Evolutionary conservation across 768 basidiomycete species (phyloP), one percentile per base, ranked within the genome.

Genomic region (Boletus vermiculosoides): DNA sequence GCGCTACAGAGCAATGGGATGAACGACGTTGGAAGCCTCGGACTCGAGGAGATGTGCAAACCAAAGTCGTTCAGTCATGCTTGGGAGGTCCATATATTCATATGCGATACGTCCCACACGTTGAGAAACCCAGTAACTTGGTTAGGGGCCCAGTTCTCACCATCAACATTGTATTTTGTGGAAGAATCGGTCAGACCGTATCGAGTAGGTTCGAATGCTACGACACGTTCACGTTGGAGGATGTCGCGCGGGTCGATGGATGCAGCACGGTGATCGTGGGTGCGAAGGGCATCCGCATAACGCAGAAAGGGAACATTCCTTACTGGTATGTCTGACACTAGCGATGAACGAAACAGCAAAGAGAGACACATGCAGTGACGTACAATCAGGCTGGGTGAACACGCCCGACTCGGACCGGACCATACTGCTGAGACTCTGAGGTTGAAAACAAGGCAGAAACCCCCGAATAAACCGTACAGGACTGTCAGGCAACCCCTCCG

Each of bases 11-110:
- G 74, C 65, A 0, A 70, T 63, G 2, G 70, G 54, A 3, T 71
- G 60, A 0, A 74, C 66, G 3, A 71, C 72, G 1, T 68, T 66
- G 25, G 72, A 70, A 4, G 73, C 52, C 49, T 66, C 66, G 13
- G 72, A 85, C 73, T 97, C 94, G 10, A 97, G 78, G 16, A 91
- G 76, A 64, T 89, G 87, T 1, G 92, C 88, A 74, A 94, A 94
- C 92, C 92, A 96, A 6, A 90, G 77, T 0, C 91, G 81, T 72
- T 94, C 92, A 0, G 86, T 88, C 75, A 92, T 92, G 56, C 83
- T 86, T 0, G 89, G 87, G 13, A 90, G 88, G 70, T 94, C 91
- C 90, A 92, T 92, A 56, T 87, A 94, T 80, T 97, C 94, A 66
- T 94, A 92, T 1, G 90, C 93, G 62, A 97, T 92, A 23, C 83